These are phyloP conservation scores for Pythium periplocum DNA, from an alignment of 352 stramenopile genomes.

Conservation along the genomic window DNA sequence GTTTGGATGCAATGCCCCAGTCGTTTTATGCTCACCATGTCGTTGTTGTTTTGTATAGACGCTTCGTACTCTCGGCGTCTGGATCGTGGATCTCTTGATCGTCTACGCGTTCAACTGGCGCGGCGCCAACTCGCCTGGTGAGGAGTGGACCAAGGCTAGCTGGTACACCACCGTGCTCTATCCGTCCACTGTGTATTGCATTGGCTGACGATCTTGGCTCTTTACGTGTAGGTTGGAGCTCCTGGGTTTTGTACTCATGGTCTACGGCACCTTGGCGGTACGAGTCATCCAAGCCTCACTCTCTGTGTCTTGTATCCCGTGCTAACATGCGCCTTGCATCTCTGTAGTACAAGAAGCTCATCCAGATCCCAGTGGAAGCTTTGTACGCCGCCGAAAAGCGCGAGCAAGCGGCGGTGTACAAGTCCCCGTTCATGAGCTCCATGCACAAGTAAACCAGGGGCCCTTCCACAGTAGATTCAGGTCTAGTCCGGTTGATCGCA, in stretches of 20 bases:
- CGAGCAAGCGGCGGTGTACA: constrained; percentile 35
- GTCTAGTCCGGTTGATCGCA: too few relatives aligned
- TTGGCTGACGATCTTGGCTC: constrained; percentile 5
- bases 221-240: constrained; percentile 52
- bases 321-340: too few relatives aligned
- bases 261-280: constrained; percentile 75
- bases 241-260: constrained; percentile 69
- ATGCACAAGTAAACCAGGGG: constrained; percentile 54
- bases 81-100: constrained; percentile 66
- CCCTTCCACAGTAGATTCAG: not conserved
- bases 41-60: constrained; percentile 27
- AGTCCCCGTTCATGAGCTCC: constrained; percentile 73
- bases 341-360: constrained; percentile 77
- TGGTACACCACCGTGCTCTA: constrained; percentile 28
- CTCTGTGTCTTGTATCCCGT: too few relatives aligned
- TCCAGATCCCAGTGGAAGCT: constrained; percentile 34
- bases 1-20: not conserved
- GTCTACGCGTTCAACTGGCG: constrained; percentile 78
- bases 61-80: constrained; percentile 71
- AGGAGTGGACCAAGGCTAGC: constrained; percentile 67
- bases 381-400: constrained; percentile 51
- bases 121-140: constrained; percentile 43
- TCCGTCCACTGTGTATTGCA: not conserved
- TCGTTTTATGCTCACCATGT: not conserved
- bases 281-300: constrained; percentile 2